phyloP scores from a whole-genome alignment of 2,329 filamentous ascomycete genomes.

The Dryadomyces sulphureus region DNA sequence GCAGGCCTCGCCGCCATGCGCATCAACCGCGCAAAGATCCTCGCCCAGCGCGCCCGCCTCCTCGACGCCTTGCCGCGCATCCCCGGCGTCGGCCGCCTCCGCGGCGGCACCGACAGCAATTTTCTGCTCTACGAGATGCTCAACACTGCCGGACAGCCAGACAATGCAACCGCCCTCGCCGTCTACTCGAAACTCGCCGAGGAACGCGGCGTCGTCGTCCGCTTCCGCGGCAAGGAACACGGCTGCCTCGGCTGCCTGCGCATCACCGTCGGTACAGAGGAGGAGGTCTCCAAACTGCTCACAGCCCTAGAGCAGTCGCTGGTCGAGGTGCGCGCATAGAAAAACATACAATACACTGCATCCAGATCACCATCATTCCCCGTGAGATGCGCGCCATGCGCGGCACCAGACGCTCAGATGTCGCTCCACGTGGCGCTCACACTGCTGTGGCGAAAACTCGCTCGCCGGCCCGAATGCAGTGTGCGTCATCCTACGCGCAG shows the following conservation, averaged over 20 bases:
- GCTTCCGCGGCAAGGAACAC: slow-evolving; percentile 84
- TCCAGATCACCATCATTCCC: slow-evolving; percentile 45
- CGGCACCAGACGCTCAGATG: slow-evolving; percentile 49
- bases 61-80: slow-evolving; percentile 59
- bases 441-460: too few species aligned
- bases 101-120: slow-evolving; percentile 71
- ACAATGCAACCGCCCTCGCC: slow-evolving; percentile 61
- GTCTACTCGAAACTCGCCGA: slow-evolving; percentile 81
- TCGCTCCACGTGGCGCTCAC: slow-evolving; percentile 51
- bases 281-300: slow-evolving; percentile 70
- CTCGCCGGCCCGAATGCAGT: slow-evolving; percentile 21
- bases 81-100: slow-evolving; percentile 62
- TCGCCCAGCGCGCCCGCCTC: slow-evolving; percentile 64
- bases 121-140: slow-evolving; percentile 87
- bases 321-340: slow-evolving; percentile 27
- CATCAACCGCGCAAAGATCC: slow-evolving; percentile 51
- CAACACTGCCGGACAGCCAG: slow-evolving; percentile 54
- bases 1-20: slow-evolving; percentile 61
- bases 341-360: slow-evolving; percentile 11
- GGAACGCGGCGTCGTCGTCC: slow-evolving; percentile 74
- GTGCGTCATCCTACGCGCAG: slow-evolving; percentile 44
- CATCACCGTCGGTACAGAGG: slow-evolving; percentile 82
- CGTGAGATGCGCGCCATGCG: slow-evolving; percentile 49
- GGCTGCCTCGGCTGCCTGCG: slow-evolving; percentile 80
- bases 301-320: slow-evolving; percentile 43